A percentile compares a stretch with the other conserved stretches of the same genome.
These are phyloP conservation scores for Suillus ampliporus DNA, from an alignment of 768 basidiomycete genomes.

Conservation along the genomic window DNA sequence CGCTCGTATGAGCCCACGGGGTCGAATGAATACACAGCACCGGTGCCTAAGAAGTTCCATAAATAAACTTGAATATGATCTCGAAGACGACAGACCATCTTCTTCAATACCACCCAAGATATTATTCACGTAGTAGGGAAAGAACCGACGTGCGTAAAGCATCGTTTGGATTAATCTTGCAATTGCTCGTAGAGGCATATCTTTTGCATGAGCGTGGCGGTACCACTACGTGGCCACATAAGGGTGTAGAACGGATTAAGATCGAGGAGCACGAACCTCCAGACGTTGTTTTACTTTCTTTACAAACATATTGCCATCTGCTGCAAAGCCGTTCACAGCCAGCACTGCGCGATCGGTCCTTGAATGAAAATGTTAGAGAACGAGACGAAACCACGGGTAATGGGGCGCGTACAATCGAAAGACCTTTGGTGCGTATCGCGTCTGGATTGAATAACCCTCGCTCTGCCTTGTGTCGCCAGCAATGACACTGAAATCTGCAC, in stretches of 20 bases:
- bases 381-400: background rate
- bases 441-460: constrained; percentile 98
- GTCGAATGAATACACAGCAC: constrained; percentile 99
- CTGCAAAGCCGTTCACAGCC: constrained; percentile 96
- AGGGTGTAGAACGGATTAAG: background rate
- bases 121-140: constrained; percentile 98
- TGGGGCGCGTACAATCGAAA: constrained; percentile 77
- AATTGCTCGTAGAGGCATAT: constrained; percentile 95
- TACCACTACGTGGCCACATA: constrained; percentile 74
- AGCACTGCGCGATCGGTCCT: constrained; percentile 93
- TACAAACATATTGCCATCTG: constrained; percentile 97
- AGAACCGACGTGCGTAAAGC: constrained; percentile 95
- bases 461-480: constrained; percentile 97
- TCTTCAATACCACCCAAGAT: constrained; percentile 96
- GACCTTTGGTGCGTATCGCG: constrained; percentile 95
- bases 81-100: constrained; percentile 68
- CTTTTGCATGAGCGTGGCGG: constrained; percentile 94
- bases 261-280: constrained; percentile 65
- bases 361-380: constrained; percentile 14
- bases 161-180: constrained; percentile 99
- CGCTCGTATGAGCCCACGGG: constrained; percentile 98
- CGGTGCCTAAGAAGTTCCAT: constrained; percentile 63
- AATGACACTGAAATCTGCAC: constrained; percentile 91
- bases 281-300: constrained; percentile 95
- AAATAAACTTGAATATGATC: constrained; percentile 11